Base-by-base conservation (phyloP, 139 green algal species). In the Ettlia oleoabundans region DNA sequence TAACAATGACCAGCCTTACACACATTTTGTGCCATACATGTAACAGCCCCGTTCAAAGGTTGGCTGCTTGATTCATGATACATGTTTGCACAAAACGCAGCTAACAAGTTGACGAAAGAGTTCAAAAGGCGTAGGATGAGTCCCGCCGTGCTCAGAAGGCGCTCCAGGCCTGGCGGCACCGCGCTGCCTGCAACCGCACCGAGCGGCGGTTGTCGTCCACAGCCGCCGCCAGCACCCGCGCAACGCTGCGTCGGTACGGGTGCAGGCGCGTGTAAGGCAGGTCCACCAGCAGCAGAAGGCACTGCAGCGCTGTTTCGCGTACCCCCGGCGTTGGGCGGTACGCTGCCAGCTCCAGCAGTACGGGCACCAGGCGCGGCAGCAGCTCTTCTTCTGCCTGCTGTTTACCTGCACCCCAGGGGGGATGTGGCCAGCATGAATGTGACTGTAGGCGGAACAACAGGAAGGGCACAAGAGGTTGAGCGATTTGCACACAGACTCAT, bases 231-330 rank as follows among this genome's bases (percentile, higher is more conserved):
- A 80, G 65, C 42, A 51, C 83, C 30, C 33, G 33, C 32, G 77
- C 53, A 55, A 83, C 85, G 21, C 24, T 15, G 6, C 53, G 33
- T n/a, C 55, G 63, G 58, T 76, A 35, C 3, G 55, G 73, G 62
- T 88, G 82, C 52, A 89, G 43, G 3, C 43, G 19, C 1, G 53
- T 32, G 65, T 86, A 88, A 5, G 82, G 85, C 63, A 89, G 51
- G 37, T 66, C 52, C 67, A 85, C 51, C 58, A 80, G 67, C 33
- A 85, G 66, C 66, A 85, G 51, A 43, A 85, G 69, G 70, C 70
- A 80, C 43, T 78, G 73, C 35, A 80, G 67, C 4, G 81, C 47
- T 0, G 58, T 70, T 37, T 85, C 81, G 10, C 81, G 51, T 37
- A 85, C 81, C 2, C 51, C 67, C 24, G 71, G 4, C 4, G 81